Conservation (phyloP, 1,284 basidiomycete genomes). For the Apiotrichum gracile region DNA sequence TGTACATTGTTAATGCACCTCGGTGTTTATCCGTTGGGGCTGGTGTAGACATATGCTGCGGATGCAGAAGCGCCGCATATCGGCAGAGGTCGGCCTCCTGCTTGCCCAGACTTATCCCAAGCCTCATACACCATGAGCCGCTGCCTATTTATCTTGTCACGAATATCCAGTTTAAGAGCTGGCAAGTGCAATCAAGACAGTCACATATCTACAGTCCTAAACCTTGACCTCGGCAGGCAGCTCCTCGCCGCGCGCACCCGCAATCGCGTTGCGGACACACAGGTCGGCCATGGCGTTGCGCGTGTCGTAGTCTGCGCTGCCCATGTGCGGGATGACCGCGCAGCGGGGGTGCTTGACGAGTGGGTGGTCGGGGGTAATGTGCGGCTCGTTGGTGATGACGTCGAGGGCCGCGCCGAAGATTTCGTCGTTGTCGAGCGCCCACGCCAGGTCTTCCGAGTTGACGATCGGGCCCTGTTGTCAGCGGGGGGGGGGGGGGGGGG, state of each 20-base stretch:
- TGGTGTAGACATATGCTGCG: too few species aligned
- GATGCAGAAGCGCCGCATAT: too few species aligned
- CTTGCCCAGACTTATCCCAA: too few species aligned
- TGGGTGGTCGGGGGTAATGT: constrained; percentile 66
- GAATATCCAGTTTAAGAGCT: too few species aligned
- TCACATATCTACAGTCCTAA: too few species aligned
- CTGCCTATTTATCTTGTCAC: too few species aligned
- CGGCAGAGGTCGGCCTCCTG: too few species aligned
- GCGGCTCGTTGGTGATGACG: constrained; percentile 88
- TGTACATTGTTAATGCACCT: too few species aligned
- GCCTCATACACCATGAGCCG: too few species aligned
- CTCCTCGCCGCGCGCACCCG: constrained; percentile 26
- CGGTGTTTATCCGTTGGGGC: too few species aligned
- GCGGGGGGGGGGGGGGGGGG: too few species aligned
- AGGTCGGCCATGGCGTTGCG: constrained; percentile 73
- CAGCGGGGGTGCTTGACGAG: constrained; percentile 55
- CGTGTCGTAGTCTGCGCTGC: constrained; percentile 72
- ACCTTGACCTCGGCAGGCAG: constrained; percentile 38
- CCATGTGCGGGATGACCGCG: constrained; percentile 80
- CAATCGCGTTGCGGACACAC: constrained; percentile 45
- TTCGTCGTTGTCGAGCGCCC: constrained; percentile 66
- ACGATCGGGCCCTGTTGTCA: constrained; percentile 58
- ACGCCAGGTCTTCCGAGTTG: constrained; percentile 78
- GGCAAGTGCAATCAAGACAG: too few species aligned
- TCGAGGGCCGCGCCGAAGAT: constrained; percentile 91